These are phyloP conservation scores for Trebouxiophyceae sp. DNA, from an alignment of 163 green algal species.

Conservation along the genomic window DNA sequence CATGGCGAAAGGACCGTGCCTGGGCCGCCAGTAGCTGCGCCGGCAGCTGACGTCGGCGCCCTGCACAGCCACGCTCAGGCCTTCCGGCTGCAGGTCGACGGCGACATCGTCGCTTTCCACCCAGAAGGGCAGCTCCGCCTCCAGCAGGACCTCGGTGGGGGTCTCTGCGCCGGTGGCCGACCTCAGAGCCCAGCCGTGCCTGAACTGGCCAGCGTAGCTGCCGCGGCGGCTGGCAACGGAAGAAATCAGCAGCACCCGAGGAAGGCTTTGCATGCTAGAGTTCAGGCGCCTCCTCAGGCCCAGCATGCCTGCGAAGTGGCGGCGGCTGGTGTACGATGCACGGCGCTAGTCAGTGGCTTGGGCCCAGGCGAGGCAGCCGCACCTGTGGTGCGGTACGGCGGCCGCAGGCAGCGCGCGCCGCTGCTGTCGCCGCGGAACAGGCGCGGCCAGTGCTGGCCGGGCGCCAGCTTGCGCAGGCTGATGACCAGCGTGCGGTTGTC, in stretches of 20 bases:
- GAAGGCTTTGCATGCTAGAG: too few relatives aligned
- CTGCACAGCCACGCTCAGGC: conserved; percentile 39
- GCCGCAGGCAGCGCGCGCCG: conserved; percentile 51
- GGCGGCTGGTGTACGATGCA: too few relatives aligned
- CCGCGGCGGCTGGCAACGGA: too few relatives aligned
- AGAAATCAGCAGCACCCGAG: too few relatives aligned
- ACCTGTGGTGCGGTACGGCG: conserved; percentile 48
- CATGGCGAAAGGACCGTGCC: too few relatives aligned
- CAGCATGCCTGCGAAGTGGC: too few relatives aligned
- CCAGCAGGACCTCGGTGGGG: conserved; percentile 51
- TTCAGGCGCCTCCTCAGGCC: too few relatives aligned
- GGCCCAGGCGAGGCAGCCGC: background rate
- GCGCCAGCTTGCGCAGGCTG: conserved; percentile 39
- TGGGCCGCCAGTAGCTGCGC: conserved; percentile 42
- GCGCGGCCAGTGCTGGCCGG: conserved; percentile 34
- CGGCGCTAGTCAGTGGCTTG: too few relatives aligned
- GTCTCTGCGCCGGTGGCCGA: conserved; percentile 39
- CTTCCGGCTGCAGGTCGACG: conserved; percentile 27
- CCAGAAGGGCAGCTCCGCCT: conserved; percentile 69
- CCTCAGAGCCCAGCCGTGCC: too few relatives aligned
- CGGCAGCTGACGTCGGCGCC: conserved; percentile 25
- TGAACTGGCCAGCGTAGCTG: too few relatives aligned
- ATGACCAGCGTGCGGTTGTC: conserved; percentile 56
- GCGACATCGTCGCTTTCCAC: conserved; percentile 52
- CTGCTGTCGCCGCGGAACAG: conserved; percentile 62